These are phyloP conservation scores for Bretschneidera sinensis DNA, from an alignment of 345 rosid species.

Conservation along the genomic window DNA sequence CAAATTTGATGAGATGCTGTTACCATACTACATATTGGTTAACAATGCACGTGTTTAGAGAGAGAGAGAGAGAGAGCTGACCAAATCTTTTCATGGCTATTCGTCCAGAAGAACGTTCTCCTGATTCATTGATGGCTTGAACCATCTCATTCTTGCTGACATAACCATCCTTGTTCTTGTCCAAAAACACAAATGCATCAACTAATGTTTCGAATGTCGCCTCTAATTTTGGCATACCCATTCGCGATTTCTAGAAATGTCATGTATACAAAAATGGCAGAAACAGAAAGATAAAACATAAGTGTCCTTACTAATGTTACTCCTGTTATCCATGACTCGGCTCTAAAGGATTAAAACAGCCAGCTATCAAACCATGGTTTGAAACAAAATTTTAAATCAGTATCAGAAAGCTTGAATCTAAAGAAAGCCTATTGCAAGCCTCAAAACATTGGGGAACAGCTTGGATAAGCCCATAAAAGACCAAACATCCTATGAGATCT, in stretches of 20 bases:
- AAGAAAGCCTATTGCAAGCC: no score
- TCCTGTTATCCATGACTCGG: no score
- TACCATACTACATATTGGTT: no score
- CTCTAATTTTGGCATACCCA: conserved; percentile 79
- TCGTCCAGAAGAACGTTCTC: conserved; percentile 81
- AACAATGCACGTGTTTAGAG: neutral
- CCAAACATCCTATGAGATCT: no score
- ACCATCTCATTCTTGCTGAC: conserved; percentile 92
- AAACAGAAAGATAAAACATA: no score
- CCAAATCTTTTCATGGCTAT: conserved; percentile 96
- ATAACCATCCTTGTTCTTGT: conserved; percentile 79
- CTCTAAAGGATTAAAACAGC: no score
- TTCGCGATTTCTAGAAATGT: conserved; percentile 45
- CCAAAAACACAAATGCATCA: conserved; percentile 83
- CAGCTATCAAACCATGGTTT: no score
- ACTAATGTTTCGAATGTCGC: conserved; percentile 78
- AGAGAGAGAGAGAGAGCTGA: conserved; percentile 22
- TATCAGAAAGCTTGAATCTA: no score
- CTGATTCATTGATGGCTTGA: conserved; percentile 78
- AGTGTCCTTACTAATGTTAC: no score
- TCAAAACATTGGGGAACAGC: no score
- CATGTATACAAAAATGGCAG: neutral
- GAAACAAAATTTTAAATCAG: no score
- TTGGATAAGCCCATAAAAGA: no score
- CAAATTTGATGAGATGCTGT: neutral